Percentiles rank a stretch among this genome's conserved stretches.
Evolutionary conservation across 192 early-diverging fungal genomes (phyloP).

Genomic region (Backusella parvicylindrica): DNA sequence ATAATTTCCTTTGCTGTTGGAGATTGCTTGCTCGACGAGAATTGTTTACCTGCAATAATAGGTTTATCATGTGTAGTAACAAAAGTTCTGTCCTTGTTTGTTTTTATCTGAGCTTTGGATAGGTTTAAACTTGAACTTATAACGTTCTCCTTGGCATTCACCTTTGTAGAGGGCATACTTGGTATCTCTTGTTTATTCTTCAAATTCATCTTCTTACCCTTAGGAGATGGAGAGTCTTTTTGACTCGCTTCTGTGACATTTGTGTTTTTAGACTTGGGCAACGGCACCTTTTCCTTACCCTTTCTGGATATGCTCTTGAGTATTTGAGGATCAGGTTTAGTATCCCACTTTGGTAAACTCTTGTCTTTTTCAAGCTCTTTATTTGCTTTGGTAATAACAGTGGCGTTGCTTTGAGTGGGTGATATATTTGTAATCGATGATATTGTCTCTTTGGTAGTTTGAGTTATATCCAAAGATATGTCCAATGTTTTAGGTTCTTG

Average conservation of each 20-base stretch:
- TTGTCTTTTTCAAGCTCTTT: neutral
- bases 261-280: neutral
- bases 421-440: neutral
- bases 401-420: neutral
- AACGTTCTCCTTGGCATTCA: neutral
- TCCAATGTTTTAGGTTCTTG: neutral
- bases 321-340: neutral
- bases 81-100: neutral
- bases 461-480: neutral
- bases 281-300: neutral
- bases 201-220: neutral
- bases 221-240: neutral
- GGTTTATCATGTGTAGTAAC: neutral
- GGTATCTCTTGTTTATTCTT: neutral
- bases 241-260: neutral
- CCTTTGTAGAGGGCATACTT: neutral
- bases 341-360: neutral
- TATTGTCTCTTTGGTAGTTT: neutral
- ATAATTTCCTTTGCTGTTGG: no score
- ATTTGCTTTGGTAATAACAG: neutral
- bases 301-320: neutral
- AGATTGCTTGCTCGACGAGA: neutral
- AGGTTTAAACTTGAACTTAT: neutral
- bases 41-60: neutral
- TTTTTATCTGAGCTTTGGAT: neutral